phyloP scores from a whole-genome alignment of 768 basidiomycete genomes.

The Punctularia strigosozonata region DNA sequence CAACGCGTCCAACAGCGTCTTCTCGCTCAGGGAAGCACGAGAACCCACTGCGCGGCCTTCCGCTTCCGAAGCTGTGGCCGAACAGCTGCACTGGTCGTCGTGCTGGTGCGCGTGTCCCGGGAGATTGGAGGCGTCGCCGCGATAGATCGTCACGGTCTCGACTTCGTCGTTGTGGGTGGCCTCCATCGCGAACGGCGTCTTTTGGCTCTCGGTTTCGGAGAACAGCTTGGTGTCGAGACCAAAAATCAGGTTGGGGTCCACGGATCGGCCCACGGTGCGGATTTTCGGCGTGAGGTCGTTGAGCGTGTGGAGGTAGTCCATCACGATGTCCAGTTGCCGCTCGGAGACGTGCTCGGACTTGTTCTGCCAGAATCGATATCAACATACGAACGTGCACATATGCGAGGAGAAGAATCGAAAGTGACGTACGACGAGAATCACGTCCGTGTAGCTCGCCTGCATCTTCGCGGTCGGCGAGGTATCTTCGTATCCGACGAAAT shows the following conservation, averaged over 20 bases:
- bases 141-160: slow-evolving; percentile 59
- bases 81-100: slow-evolving; percentile 3
- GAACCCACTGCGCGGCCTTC: no score
- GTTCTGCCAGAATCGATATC: slow-evolving; percentile 36
- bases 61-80: slow-evolving; percentile 9
- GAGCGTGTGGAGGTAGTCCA: slow-evolving; percentile 81
- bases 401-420: neutral
- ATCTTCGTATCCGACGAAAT: slow-evolving; percentile 90
- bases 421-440: slow-evolving; percentile 71
- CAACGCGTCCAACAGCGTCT: slow-evolving; percentile 35
- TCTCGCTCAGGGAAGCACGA: slow-evolving; percentile 28
- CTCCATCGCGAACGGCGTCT: slow-evolving; percentile 9
- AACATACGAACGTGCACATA: slow-evolving; percentile 1
- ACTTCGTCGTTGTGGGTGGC: slow-evolving; percentile 70
- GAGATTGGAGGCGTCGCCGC: no score
- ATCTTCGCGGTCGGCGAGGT: slow-evolving; percentile 85
- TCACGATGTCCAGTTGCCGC: slow-evolving; percentile 64
- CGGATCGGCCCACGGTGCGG: slow-evolving; percentile 44
- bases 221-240: slow-evolving; percentile 85
- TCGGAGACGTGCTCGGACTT: slow-evolving; percentile 86
- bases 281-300: slow-evolving; percentile 89
- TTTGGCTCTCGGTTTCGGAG: slow-evolving; percentile 12
- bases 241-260: slow-evolving; percentile 74
- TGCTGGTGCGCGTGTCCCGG: slow-evolving; percentile 12
- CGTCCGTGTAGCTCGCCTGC: slow-evolving; percentile 92